Evolutionary conservation across 192 early-diverging fungal genomes (phyloP).

Genomic region (Diversispora epigaea): DNA sequence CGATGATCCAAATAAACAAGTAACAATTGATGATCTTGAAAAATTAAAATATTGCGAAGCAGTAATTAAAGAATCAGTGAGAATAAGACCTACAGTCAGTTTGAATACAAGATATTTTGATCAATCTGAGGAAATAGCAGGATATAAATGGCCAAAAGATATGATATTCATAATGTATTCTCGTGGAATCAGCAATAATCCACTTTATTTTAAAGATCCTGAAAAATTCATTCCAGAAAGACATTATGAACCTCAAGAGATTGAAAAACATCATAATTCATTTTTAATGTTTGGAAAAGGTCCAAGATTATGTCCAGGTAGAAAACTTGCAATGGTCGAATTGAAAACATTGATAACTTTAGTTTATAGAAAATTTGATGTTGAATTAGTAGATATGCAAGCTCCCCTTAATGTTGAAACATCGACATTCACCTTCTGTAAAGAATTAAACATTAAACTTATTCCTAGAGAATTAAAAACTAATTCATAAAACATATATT

Average conservation of each 20-base stretch:
- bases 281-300: constrained; percentile 9
- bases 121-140: too few relatives aligned
- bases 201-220: constrained; percentile 17
- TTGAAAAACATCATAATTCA: not conserved
- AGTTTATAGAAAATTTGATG: constrained; percentile 1
- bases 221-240: constrained; percentile 10
- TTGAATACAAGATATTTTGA: too few relatives aligned
- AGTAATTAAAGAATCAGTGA: too few relatives aligned
- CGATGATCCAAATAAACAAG: not conserved
- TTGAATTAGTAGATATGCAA: constrained; percentile 3
- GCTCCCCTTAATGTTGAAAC: not conserved
- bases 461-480: too few relatives aligned
- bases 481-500: too few relatives aligned
- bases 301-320: not conserved
- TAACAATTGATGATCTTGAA: not conserved
- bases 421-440: too few relatives aligned
- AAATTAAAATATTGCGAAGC: constrained; percentile 8
- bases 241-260: too few relatives aligned
- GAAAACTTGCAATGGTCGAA: not conserved
- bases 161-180: not conserved
- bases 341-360: not conserved
- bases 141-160: not conserved
- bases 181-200: constrained; percentile 11
- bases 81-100: too few relatives aligned
- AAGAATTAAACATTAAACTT: too few relatives aligned